Conservation (phyloP, 495 filamentous ascomycete species). For the Podospora didyma region DNA sequence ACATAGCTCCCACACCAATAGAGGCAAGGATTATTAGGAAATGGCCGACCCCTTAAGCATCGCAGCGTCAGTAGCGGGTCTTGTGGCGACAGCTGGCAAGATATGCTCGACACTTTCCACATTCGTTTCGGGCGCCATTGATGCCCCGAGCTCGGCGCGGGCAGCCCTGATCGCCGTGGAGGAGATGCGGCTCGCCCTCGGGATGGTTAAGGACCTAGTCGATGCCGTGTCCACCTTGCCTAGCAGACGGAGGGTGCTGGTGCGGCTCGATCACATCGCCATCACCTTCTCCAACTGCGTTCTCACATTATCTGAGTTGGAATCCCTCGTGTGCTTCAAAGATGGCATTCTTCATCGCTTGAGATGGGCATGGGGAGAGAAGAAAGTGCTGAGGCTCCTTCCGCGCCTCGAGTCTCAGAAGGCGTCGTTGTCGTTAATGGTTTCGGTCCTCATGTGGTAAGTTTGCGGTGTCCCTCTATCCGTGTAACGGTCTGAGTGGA, state of each 20-base stretch:
- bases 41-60: constrained; percentile 12
- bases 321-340: constrained; percentile 1
- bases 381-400: constrained; percentile 1
- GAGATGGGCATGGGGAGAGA: constrained; percentile 3
- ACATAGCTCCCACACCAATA: too few species aligned
- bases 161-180: neutral
- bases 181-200: neutral
- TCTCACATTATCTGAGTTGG: neutral
- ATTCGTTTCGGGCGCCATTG: neutral
- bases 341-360: neutral
- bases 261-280: constrained; percentile 3
- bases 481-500: too few species aligned
- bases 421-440: constrained; percentile 1
- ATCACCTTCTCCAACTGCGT: constrained; percentile 7
- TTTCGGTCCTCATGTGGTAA: constrained; percentile 2
- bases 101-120: neutral
- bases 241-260: neutral
- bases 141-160: constrained; percentile 2
- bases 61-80: neutral
- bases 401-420: constrained; percentile 4
- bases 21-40: too few species aligned
- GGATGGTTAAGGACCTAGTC: neutral
- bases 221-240: neutral
- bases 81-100: constrained; percentile 3
- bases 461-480: too few species aligned